Percentiles rank a stretch among this genome's conserved stretches.
Conservation (phyloP, 2,329 filamentous ascomycete species). For the Fusarium sp. region DNA sequence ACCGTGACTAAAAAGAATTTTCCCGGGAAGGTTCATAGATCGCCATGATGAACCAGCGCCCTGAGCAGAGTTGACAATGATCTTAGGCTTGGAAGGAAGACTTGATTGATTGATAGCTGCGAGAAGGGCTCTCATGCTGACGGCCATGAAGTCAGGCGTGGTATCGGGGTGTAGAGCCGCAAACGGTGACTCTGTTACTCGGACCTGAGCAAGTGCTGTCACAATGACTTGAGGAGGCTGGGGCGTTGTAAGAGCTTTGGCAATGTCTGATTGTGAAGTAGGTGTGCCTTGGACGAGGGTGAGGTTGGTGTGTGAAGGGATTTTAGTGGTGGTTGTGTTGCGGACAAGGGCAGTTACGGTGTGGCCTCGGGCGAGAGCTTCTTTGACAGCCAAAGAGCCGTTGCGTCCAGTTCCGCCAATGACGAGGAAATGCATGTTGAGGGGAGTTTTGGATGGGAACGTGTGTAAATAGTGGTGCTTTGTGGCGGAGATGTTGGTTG, state of each 20-base stretch:
- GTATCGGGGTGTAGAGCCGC: conserved; percentile 23
- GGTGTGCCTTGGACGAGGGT: conserved; percentile 24
- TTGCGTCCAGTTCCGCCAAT: conserved; percentile 38
- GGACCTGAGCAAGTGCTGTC: conserved; percentile 21
- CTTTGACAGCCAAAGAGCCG: conserved; percentile 25
- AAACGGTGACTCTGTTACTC: conserved; percentile 25
- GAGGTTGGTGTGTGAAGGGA: conserved; percentile 10
- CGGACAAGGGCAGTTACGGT: conserved; percentile 31
- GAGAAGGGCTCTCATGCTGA: conserved; percentile 21
- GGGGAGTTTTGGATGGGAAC: not conserved
- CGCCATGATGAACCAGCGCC: conserved; percentile 16
- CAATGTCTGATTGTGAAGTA: conserved; percentile 22
- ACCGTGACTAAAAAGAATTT: conserved; percentile 35
- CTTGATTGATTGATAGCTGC: not conserved
- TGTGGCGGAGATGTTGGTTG: not conserved
- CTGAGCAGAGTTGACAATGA: conserved; percentile 25
- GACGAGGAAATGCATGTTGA: conserved; percentile 32
- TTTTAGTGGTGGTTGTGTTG: conserved; percentile 2
- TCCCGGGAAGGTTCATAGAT: conserved; percentile 24
- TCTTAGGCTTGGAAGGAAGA: not conserved
- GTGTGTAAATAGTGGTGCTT: not conserved
- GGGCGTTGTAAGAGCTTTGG: conserved; percentile 3
- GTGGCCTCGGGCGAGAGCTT: conserved; percentile 20
- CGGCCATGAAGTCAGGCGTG: conserved; percentile 17
- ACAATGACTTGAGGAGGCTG: not conserved